These are phyloP conservation scores for Starmerella bombicola DNA, from an alignment of 805 yeast genomes.

Conservation along the genomic window DNA sequence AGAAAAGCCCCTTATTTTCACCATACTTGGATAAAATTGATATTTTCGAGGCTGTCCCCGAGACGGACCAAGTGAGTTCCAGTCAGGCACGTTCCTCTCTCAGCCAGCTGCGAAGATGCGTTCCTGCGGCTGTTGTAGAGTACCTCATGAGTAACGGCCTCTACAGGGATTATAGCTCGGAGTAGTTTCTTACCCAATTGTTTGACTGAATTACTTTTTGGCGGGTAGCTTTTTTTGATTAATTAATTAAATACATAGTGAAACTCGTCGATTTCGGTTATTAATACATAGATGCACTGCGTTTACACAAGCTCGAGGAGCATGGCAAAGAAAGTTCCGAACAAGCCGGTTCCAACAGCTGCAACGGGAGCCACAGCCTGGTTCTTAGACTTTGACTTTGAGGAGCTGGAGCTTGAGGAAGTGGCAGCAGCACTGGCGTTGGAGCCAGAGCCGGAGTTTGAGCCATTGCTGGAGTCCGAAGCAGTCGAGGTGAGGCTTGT, in stretches of 20 bases:
- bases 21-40: conserved; percentile 6
- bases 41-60: conserved; percentile 7
- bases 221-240: no score
- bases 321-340: conserved; percentile 16
- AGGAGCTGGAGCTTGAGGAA: conserved; percentile 6
- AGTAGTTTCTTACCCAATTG: no score
- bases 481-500: conserved; percentile 15
- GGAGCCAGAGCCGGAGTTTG: conserved; percentile 6
- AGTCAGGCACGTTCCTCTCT: conserved; percentile 18
- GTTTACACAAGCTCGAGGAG: conserved; percentile 18
- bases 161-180: conserved; percentile 11
- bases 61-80: conserved; percentile 21
- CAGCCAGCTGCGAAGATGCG: conserved; percentile 7
- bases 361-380: conserved; percentile 13
- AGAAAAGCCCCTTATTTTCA: background rate
- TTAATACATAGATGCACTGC: background rate
- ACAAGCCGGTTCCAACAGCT: conserved; percentile 17
- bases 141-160: conserved; percentile 11
- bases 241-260: conserved; percentile 1
- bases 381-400: conserved; percentile 14
- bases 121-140: conserved; percentile 15
- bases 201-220: no score
- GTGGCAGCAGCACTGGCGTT: conserved; percentile 10
- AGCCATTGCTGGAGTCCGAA: conserved; percentile 10
- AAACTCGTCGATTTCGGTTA: no score